Base-by-base conservation (phyloP, 2,329 filamentous ascomycete species). In the Talaromyces sp. region DNA sequence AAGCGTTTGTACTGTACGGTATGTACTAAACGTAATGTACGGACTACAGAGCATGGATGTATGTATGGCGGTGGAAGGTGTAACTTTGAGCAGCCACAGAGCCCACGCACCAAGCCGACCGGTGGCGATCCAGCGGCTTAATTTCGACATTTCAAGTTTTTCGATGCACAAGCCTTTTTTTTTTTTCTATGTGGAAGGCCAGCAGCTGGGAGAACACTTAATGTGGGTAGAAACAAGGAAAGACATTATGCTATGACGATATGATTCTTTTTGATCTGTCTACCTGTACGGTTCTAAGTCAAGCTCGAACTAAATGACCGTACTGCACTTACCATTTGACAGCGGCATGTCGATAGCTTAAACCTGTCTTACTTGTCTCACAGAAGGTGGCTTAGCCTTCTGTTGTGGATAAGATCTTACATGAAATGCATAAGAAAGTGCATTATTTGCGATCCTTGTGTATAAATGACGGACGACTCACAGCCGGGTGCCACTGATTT, bases 21-120 rank as follows among this genome's bases (percentile, higher is more conserved):
- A 50, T 8, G 47, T 50, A 31, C 14, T 22, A 22, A 22, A 22
- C 22, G 22, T 22, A 22, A 7, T 31, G 27, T 31, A 31, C 4
- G 27, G 27, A 31, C 27, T 31, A 31, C 27, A 7, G 27, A 31
- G 27, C 7, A 31, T 8, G 27, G 27, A 3, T 43, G 41, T 22
- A 9, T n/a, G 41, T 27, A 50, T 31, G 47, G 47, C 50, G 50
- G 6, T 11, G 16, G 31, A 35, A 19, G 14, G 24, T 35, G 50
- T 37, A 56, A 56, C 31, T 56, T 39, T 16, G 52, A 56, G 52
- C 52, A 56, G 52, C 52, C 52, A 56, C 52, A 39, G 50, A 50
- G 49, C 16, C 49, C 49, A 52, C 49, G 14, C 49, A 33, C 49
- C 27, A 56, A 56, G 52, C 52, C n/a, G 33, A 24, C 52, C 11